Evolutionary conservation across 139 green algal genomes (phyloP), one percentile per base, ranked within the genome.

Genomic region (Haematococcus sp.): DNA sequence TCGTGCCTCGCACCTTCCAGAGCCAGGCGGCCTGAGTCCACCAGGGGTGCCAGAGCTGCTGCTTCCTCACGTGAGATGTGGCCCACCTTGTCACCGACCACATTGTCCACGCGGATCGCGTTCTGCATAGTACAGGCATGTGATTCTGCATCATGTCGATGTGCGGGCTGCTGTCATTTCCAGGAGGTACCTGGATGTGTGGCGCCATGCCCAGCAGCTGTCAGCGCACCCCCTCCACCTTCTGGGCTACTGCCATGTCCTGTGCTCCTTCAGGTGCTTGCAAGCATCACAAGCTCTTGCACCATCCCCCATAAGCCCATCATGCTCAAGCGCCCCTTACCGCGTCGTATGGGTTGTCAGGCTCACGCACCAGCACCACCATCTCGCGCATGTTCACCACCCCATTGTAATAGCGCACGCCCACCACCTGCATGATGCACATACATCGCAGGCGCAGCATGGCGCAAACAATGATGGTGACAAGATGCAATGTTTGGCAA

Each of bases 101-200:
- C 75, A 65, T 93, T 93, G 67, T 91, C 80, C 30, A 93, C 88
- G 0, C 76, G 68, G 44, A 92, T 78, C 19, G 87, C 87, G 70
- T 70, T 84, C 59, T 28, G 30, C 4, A 68, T 4, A 59, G 28
- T 15, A 63, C 44, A 63, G 25, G 3, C 19, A 17, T 17, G 27
- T 46, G 16, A 63, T 40, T 46, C 11, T 30, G 44, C 25, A 67
- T 27, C 11, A 0, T 9, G 40, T 15, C 59, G 11, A 13, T 9
- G 13, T 27, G 59, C n/a, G n/a, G n/a, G n/a, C n/a, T n/a, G n/a
- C n/a, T n/a, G n/a, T n/a, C n/a, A n/a, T n/a, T n/a, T n/a, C n/a
- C n/a, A n/a, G n/a, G n/a, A n/a, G n/a, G n/a, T n/a, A n/a, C n/a
- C n/a, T n/a, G n/a, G n/a, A n/a, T n/a, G n/a, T n/a, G n/a, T n/a